Evolutionary conservation across 2,329 filamentous ascomycete species (phyloP), one percentile per base, ranked within the genome.

Genomic region (Alternaria brassicicola): DNA sequence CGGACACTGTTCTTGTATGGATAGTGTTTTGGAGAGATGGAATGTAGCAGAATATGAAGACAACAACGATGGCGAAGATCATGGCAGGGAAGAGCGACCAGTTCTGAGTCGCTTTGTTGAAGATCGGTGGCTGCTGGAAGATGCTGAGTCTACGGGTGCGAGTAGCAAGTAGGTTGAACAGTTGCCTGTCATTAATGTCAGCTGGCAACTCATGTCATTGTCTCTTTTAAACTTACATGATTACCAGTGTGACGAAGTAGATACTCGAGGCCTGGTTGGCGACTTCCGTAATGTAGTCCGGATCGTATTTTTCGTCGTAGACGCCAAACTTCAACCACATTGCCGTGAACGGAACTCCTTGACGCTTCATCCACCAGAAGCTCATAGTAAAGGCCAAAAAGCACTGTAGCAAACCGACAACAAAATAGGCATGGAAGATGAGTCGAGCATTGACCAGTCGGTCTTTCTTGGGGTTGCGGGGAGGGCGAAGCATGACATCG

Each of bases 241-340:
- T 87, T 2, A 94, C 90, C 21, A 94, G 79, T 58, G 88, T 93
- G 65, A 93, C 85, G 67, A 93, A 93, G 76, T 93, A 93, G 59
- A 94, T 88, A 15, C 87, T 90, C 35, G 85, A 89, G 0, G 89
- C 89, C 59, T 85, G 82, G 62, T 88, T 89, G 23, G 89, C 78
- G 61, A 85, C 82, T 26, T 79, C 74, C 0, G 77, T 78, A 28
- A 76, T 61, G 30, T 65, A 70, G 15, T 68, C 67, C 1, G 61
- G 23, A 45, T 71, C 68, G 51, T 69, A 75, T 30, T 68, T 55
- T 1, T 62, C 17, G 41, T 70, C 67, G 39, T 70, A 69, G 2
- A 64, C 54, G 8, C 74, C 73, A 39, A 68, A 76, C 56, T 71
- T 75, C 72, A 94, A 88, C 88, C 89, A 92, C 2, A 82, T 76